Base-by-base conservation (phyloP, 1,284 basidiomycete genomes). In the Clitocybe nebularis region DNA sequence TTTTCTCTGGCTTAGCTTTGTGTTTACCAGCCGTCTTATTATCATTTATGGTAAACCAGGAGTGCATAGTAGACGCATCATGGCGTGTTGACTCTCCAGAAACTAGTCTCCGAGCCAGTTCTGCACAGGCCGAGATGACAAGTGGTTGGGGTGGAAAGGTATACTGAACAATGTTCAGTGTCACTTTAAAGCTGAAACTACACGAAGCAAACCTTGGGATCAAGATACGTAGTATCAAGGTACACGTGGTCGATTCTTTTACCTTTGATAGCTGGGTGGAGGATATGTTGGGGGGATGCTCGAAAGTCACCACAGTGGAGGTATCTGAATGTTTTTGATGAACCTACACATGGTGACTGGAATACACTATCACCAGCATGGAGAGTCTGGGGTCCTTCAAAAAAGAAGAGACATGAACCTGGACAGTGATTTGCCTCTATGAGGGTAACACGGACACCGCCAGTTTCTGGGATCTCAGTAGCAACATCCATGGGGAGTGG, bases 381-480 rank as follows among this genome's bases (percentile, higher is more conserved):
- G 35, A 85, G 67, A 0, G 93, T 97, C 60, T 96, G 94, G 17
- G 66, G 77, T 0, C 95, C 95, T 63, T 96, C 92, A 51, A 95
- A 98, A 13, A 96, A 74, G 62, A 98, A 97, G 5, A 99, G 69
- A 43, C 84, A 91, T 0, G 93, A 96, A 4, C 95, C 96, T 0
- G 96, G 95, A 51, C 93, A 95, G 59, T 98, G 96, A 58, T 99
- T 99, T 2, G 95, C 95, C 54, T 96, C 91, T n/a, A 99, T 91
- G 29, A 93, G 79, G 0, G 93, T 97, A 1, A 97, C 94, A 25
- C 67, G 73, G 25, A 98, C 91, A 1, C 93, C 93, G 21, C 84
- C 83, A 0, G 91, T 90, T 51, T 89, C 68, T 0, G 93, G 91
- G 36, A 99, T 75, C 10, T 77, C 63, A 2, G 79, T 84, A 0